These are phyloP conservation scores for Huntiella moniliformis DNA, from an alignment of 2,329 filamentous ascomycete species.

Conservation along the genomic window DNA sequence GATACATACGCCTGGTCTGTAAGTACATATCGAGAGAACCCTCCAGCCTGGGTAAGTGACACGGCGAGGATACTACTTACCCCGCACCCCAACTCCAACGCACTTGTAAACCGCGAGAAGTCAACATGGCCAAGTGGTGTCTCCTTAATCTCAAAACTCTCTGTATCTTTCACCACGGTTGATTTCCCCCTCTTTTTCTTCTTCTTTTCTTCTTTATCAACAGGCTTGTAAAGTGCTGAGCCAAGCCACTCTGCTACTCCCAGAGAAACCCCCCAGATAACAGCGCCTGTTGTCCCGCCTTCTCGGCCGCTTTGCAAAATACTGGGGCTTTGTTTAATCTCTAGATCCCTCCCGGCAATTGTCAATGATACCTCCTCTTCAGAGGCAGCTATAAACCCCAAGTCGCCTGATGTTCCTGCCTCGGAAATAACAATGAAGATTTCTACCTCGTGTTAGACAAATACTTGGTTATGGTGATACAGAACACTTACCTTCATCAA, in stretches of 20 bases:
- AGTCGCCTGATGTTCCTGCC: constrained; percentile 51
- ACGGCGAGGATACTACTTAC: constrained; percentile 66
- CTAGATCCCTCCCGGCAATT: constrained; percentile 51
- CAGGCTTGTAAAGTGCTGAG: constrained; percentile 18
- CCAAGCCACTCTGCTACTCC: constrained; percentile 66
- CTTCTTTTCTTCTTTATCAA: neutral
- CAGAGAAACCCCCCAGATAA: constrained; percentile 83
- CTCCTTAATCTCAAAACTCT: no score
- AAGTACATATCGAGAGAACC: constrained; percentile 41
- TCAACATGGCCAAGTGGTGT: neutral
- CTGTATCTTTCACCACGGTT: neutral
- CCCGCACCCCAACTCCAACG: constrained; percentile 78
- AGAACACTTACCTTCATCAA: constrained; percentile 27
- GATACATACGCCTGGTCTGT: constrained; percentile 82
- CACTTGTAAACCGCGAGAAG: constrained; percentile 32
- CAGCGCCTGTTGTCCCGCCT: constrained; percentile 39
- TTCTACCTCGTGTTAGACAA: constrained; percentile 34
- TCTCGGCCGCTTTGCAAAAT: constrained; percentile 59
- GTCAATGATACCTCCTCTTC: constrained; percentile 45
- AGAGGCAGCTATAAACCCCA: constrained; percentile 68
- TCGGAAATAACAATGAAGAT: constrained; percentile 75
- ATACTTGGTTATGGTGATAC: neutral
- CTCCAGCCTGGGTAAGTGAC: constrained; percentile 37
- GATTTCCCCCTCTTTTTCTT: neutral
- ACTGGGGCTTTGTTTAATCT: constrained; percentile 65